phyloP scores from a whole-genome alignment of 2,329 filamentous ascomycete species.

The Microdochium paspali region DNA sequence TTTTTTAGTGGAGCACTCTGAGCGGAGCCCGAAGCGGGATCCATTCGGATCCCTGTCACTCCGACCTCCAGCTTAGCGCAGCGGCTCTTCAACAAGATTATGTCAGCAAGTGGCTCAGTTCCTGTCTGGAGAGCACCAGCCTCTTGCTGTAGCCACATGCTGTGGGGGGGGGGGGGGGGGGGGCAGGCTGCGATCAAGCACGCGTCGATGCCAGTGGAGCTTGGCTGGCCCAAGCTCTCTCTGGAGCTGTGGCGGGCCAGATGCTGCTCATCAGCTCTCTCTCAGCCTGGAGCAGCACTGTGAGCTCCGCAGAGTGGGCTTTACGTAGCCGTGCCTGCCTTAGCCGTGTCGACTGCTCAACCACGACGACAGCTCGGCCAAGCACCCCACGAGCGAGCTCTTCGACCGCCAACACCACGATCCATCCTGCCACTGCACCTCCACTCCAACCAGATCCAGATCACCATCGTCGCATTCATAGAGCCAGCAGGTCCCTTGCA shows the following conservation, averaged over 20 bases:
- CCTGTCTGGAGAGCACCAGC: neutral
- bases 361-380: neutral
- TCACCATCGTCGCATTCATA: neutral
- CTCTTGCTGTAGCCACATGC: neutral
- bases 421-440: neutral
- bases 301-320: neutral
- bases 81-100: neutral
- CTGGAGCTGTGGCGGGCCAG: neutral
- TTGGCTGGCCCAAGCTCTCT: neutral
- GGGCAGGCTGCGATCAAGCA: neutral
- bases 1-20: slow-evolving; percentile 10
- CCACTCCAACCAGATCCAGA: neutral
- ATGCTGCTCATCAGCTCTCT: neutral
- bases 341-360: neutral
- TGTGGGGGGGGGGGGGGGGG: too few species aligned
- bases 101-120: neutral
- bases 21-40: neutral
- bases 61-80: neutral
- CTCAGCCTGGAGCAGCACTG: neutral
- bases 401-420: neutral
- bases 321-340: slow-evolving; percentile 1
- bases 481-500: neutral
- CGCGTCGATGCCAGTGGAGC: neutral
- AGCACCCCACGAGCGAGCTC: neutral
- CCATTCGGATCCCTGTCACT: neutral